These are phyloP conservation scores for Trametes punicea DNA, from an alignment of 768 basidiomycete species.

Conservation along the genomic window DNA sequence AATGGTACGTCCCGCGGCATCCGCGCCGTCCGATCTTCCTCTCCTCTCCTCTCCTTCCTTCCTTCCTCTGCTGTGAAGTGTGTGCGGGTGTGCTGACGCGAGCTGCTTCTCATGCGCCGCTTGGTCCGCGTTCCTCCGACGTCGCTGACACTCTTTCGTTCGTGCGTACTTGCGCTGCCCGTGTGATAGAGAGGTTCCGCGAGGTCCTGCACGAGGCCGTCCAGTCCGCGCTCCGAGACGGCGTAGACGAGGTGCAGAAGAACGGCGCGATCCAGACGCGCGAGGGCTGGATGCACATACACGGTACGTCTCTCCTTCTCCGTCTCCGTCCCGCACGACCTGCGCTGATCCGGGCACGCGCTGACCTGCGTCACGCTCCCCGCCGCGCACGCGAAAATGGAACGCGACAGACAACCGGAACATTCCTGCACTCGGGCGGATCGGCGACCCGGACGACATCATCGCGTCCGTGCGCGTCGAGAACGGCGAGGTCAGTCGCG, in stretches of 20 bases:
- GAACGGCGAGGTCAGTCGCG: conserved; percentile 52
- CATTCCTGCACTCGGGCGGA: conserved; percentile 66
- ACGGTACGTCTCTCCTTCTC: conserved; percentile 37
- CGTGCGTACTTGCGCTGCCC: neutral
- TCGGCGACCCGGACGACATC: conserved; percentile 84
- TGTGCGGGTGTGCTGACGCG: neutral
- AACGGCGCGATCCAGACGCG: conserved; percentile 63
- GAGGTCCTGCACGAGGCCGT: conserved; percentile 59
- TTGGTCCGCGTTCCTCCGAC: neutral
- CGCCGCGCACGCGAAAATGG: too few relatives aligned
- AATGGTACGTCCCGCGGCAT: conserved; percentile 52
- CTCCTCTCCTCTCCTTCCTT: too few relatives aligned
- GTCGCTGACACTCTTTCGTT: neutral
- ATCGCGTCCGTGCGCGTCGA: conserved; percentile 72
- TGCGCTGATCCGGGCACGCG: neutral
- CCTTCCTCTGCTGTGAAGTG: neutral
- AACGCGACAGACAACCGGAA: conserved; percentile 60
- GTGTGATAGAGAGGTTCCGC: conserved; percentile 53
- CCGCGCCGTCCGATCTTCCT: neutral
- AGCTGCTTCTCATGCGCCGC: too few relatives aligned
- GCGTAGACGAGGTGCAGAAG: conserved; percentile 61
- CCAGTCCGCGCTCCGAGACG: conserved; percentile 41
- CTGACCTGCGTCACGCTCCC: too few relatives aligned
- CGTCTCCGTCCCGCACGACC: neutral
- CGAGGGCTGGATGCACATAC: conserved; percentile 87